Evolutionary conservation across 108 stramenopile genomes (phyloP).

Genomic region (Skeletonema costatum): DNA sequence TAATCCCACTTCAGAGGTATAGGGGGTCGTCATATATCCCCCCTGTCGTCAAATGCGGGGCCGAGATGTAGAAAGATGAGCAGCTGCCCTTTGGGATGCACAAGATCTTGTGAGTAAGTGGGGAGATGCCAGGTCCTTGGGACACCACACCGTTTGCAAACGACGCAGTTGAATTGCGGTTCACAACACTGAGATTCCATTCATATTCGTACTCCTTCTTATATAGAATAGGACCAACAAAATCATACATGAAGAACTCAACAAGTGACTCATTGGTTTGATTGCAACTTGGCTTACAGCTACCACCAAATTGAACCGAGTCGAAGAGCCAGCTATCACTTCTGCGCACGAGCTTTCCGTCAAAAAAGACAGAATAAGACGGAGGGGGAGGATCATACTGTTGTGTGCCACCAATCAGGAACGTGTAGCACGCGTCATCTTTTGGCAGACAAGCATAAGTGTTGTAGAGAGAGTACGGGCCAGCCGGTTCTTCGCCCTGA

Average conservation of each 20-base stretch:
- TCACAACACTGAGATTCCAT: neutral
- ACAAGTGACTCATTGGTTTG: neutral
- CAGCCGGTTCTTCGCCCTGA: too few species aligned
- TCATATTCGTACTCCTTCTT: neutral
- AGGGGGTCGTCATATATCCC: too few species aligned
- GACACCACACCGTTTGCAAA: neutral
- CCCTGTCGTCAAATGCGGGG: neutral
- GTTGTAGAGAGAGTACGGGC: too few species aligned
- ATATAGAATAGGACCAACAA: too few species aligned
- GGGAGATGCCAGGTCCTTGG: neutral
- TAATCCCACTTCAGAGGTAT: too few species aligned
- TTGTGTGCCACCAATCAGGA: neutral
- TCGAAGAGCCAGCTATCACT: neutral
- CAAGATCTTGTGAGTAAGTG: neutral
- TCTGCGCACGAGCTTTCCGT: neutral
- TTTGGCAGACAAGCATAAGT: neutral
- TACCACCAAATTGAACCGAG: neutral
- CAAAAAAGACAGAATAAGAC: neutral
- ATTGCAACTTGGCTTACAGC: neutral
- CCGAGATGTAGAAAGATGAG: neutral
- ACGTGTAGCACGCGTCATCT: neutral
- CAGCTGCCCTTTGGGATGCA: neutral
- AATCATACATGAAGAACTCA: conserved; percentile 1
- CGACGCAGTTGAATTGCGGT: neutral
- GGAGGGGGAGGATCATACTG: too few species aligned